Evolutionary conservation across 192 early-diverging fungal genomes (phyloP).

Genomic region (Umbelopsis ramanniana): DNA sequence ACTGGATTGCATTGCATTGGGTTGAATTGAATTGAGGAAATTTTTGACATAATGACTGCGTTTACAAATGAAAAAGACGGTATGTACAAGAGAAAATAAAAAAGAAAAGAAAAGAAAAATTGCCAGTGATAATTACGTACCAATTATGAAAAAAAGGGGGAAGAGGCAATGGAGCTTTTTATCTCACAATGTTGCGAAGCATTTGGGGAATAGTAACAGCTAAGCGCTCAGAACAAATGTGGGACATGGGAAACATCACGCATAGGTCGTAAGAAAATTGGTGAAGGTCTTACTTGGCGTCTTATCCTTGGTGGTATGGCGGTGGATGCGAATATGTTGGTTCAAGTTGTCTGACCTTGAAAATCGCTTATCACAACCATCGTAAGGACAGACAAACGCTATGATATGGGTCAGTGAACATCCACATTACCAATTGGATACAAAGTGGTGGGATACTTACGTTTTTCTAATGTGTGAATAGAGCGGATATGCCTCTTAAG

Average conservation of each 20-base stretch:
- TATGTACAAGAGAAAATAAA: too few species aligned
- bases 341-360: constrained; percentile 62
- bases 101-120: too few species aligned
- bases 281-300: constrained; percentile 30
- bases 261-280: constrained; percentile 33
- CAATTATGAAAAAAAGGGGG: too few species aligned
- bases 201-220: neutral
- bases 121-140: too few species aligned
- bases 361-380: constrained; percentile 60
- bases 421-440: neutral
- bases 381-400: constrained; percentile 60
- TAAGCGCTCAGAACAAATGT: neutral
- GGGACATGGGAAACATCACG: neutral
- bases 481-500: constrained; percentile 61
- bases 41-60: too few species aligned
- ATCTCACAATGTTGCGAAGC: neutral
- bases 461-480: constrained; percentile 62
- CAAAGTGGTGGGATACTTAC: constrained; percentile 51
- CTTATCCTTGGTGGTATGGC: constrained; percentile 59
- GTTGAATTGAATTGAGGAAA: too few species aligned
- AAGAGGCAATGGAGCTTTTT: too few species aligned
- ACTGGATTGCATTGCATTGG: too few species aligned
- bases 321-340: constrained; percentile 63
- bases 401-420: neutral
- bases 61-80: too few species aligned